A percentile compares a stretch with the other conserved stretches of the same genome.
Evolutionary conservation across 2,329 filamentous ascomycete species (phyloP).

Genomic region (Calcarisporium arbuscula): DNA sequence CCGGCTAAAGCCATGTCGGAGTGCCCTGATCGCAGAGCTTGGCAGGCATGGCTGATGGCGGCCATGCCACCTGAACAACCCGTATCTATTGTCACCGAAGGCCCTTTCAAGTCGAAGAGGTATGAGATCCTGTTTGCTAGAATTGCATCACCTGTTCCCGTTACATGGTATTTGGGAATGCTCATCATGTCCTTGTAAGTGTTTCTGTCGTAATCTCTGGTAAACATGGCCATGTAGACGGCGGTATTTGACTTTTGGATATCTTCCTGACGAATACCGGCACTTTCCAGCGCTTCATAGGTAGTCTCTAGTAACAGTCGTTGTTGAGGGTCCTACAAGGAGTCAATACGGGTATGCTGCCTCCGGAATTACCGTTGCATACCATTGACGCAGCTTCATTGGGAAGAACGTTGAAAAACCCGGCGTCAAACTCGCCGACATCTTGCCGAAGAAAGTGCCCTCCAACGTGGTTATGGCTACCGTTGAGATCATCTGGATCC

Average conservation of each 20-base stretch:
- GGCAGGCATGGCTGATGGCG: conserved; percentile 41
- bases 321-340: conserved; percentile 48
- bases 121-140: conserved; percentile 47
- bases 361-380: too few relatives aligned
- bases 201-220: conserved; percentile 39
- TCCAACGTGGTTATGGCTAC: conserved; percentile 22
- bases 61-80: conserved; percentile 42
- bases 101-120: conserved; percentile 46
- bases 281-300: conserved; percentile 45
- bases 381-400: conserved; percentile 28
- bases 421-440: conserved; percentile 37
- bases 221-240: conserved; percentile 39
- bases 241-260: conserved; percentile 38
- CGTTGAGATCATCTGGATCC: conserved; percentile 26
- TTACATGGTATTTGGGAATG: conserved; percentile 25
- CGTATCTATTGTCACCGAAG: conserved; percentile 43
- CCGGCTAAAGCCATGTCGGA: conserved; percentile 36
- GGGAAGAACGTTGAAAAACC: conserved; percentile 40
- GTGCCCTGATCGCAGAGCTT: conserved; percentile 39
- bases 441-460: conserved; percentile 35
- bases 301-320: conserved; percentile 43
- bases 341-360: too few relatives aligned
- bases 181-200: conserved; percentile 36
- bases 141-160: conserved; percentile 28
- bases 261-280: conserved; percentile 37